Conservation (phyloP, 2,329 filamentous ascomycete genomes). For the Cercospora sp. region DNA sequence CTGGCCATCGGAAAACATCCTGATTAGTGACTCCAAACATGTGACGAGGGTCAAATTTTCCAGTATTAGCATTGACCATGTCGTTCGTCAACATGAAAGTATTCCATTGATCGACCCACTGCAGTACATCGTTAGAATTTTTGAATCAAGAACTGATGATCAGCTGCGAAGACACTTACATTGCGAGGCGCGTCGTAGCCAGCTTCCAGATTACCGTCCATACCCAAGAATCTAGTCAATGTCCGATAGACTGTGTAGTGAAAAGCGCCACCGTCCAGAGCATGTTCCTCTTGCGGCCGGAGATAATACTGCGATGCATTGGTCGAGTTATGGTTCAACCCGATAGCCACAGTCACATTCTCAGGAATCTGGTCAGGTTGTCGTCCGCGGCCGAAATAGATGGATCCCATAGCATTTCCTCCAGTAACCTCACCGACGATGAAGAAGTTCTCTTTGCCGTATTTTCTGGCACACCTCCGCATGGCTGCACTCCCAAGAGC, state of each 20-base stretch:
- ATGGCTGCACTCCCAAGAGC: conserved; percentile 37
- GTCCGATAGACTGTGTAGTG: conserved; percentile 62
- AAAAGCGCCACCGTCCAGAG: conserved; percentile 61
- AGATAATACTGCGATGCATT: conserved; percentile 49
- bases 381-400: conserved; percentile 62
- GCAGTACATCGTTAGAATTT: not conserved
- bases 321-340: conserved; percentile 47
- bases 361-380: conserved; percentile 55
- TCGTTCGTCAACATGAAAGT: conserved; percentile 59
- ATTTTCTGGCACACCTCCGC: not conserved
- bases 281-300: conserved; percentile 53
- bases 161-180: no score
- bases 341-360: conserved; percentile 51
- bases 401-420: conserved; percentile 48
- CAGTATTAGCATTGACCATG: conserved; percentile 59
- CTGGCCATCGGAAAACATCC: conserved; percentile 65
- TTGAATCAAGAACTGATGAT: no score
- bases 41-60: conserved; percentile 61
- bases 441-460: not conserved
- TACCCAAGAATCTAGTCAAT: conserved; percentile 59
- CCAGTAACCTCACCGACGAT: not conserved
- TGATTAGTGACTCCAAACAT: conserved; percentile 65
- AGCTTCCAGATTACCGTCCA: conserved; percentile 57
- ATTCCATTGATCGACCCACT: conserved; percentile 56
- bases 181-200: conserved; percentile 55